Evolutionary conservation across 2,329 filamentous ascomycete genomes (phyloP), one percentile per base, ranked within the genome.

Genomic region (Trichophyton verrucosum): DNA sequence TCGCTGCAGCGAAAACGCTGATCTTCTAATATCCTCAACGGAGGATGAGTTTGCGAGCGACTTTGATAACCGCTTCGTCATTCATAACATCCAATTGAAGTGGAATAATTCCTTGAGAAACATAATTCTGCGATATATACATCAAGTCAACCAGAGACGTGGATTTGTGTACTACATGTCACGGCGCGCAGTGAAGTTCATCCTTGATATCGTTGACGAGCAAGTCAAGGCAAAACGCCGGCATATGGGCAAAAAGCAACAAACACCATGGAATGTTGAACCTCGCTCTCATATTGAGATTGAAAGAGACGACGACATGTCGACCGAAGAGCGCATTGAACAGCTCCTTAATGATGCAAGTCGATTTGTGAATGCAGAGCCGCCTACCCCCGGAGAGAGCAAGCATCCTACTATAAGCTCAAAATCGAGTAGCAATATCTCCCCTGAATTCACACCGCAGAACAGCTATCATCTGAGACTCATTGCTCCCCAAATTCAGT

Each of bases 161-260:
- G 95, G 94, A 59, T 97, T 99, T 70, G 86, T 99, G 33, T 99
- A 99, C 76, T 99, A 99, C 74, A 87, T 97, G 76, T 97, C 95
- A 9, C 85, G 92, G 55, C 86, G 91, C 64, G 95, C 94, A 2
- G 89, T 99, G 70, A 99, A 97, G 70, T 99, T 99, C 71, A 97
- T 99, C 61, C 79, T 97, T 8, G 94, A 99, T 72, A 95, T 99
- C 66, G 89, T 99, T 2, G 91, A 97, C 61, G 94, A 99, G 71
- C 91, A 96, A 72, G 83, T 84, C 66, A 94, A 88, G 72, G 83
- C 84, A 20, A 88, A 88, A 69, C 74, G 73, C 59, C 75, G 75
- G 62, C 64, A 66, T 42, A 68, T 68, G 2, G 67, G 69, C 59
- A 63, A 61, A 55, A 65, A 57, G 20, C 60, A 58, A 30, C 58